Percentiles rank a stretch among this genome's conserved stretches.
These are phyloP conservation scores for Apiotrichum brassicae DNA, from an alignment of 1,284 basidiomycete genomes.

Conservation along the genomic window DNA sequence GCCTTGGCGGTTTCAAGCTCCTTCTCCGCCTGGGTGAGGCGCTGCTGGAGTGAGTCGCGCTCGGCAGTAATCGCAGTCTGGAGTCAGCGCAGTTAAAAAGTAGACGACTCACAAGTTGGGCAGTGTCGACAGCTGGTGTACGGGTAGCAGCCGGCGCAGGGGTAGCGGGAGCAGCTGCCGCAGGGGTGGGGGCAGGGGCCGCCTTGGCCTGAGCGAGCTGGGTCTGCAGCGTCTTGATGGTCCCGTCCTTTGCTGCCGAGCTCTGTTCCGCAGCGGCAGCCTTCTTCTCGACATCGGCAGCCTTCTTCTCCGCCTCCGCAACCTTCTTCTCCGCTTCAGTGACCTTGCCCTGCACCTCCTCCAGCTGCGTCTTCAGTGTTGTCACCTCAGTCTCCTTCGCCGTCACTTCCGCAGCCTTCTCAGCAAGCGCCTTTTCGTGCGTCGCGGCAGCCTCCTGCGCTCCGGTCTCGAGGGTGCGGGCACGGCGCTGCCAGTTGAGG, in stretches of 20 bases:
- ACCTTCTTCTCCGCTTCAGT: slow-evolving; percentile 31
- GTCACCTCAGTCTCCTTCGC: slow-evolving; percentile 20
- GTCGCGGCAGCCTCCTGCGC: not conserved
- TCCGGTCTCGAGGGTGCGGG: slow-evolving; percentile 15
- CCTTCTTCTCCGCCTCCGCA: slow-evolving; percentile 16
- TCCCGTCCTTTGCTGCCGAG: slow-evolving; percentile 24
- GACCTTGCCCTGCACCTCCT: slow-evolving; percentile 25
- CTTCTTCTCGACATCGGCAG: slow-evolving; percentile 28
- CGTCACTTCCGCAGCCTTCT: too few species aligned
- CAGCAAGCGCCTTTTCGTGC: slow-evolving; percentile 11
- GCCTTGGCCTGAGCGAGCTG: slow-evolving; percentile 27
- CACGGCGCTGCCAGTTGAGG: slow-evolving; percentile 35
- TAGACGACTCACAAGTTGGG: not conserved
- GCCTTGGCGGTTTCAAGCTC: slow-evolving; percentile 34
- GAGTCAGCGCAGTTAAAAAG: too few species aligned
- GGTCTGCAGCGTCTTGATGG: slow-evolving; percentile 28
- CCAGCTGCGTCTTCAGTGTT: slow-evolving; percentile 24
- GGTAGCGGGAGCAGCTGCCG: not conserved
- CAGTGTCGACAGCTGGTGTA: not conserved
- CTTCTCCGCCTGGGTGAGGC: slow-evolving; percentile 33
- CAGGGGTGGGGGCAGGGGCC: not conserved
- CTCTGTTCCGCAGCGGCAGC: slow-evolving; percentile 21
- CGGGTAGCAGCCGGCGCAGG: not conserved
- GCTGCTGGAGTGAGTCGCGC: slow-evolving; percentile 28
- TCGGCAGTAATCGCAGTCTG: slow-evolving; percentile 21